phyloP scores from a whole-genome alignment of 805 yeast genomes.

The Cyberlindnera nakhonratchasimensis region DNA sequence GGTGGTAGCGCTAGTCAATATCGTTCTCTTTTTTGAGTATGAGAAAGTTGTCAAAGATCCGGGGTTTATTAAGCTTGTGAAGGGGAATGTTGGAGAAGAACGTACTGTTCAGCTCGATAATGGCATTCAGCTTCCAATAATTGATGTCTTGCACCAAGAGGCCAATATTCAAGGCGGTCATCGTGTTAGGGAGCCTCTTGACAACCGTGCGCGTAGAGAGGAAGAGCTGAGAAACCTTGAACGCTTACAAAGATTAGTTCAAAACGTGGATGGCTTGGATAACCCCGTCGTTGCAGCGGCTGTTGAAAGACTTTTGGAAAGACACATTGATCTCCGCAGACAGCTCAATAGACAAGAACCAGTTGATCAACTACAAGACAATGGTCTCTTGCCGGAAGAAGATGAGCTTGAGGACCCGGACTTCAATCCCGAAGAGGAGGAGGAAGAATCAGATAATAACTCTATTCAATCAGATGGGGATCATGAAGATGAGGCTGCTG shows the following conservation, averaged over 20 bases:
- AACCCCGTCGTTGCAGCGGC: conserved; percentile 8
- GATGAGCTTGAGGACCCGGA: conserved; percentile 32
- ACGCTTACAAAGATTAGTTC: conserved; percentile 7
- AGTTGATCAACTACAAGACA: conserved; percentile 3
- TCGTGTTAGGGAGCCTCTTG: background rate
- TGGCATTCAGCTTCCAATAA: conserved; percentile 5
- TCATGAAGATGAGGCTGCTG: conserved; percentile 18
- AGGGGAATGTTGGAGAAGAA: conserved; percentile 52
- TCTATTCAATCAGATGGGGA: conserved; percentile 7
- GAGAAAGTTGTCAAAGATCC: conserved; percentile 72
- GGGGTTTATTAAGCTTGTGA: conserved; percentile 57
- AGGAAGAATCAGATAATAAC: conserved; percentile 20
- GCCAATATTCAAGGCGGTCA: background rate
- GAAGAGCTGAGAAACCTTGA: conserved; percentile 8
- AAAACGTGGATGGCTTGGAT: conserved; percentile 1
- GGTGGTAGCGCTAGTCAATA: conserved; percentile 37
- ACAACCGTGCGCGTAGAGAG: background rate
- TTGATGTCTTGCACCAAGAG: background rate
- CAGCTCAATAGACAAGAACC: background rate
- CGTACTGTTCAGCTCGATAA: conserved; percentile 1
- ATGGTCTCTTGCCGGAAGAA: conserved; percentile 21
- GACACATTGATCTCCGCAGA: conserved; percentile 6
- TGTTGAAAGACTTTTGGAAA: conserved; percentile 4
- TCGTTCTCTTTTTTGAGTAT: conserved; percentile 54
- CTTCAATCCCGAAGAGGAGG: conserved; percentile 25